These are phyloP conservation scores for Stentor coeruleus DNA, from an alignment of 73 alveolate genomes.

Conservation along the genomic window DNA sequence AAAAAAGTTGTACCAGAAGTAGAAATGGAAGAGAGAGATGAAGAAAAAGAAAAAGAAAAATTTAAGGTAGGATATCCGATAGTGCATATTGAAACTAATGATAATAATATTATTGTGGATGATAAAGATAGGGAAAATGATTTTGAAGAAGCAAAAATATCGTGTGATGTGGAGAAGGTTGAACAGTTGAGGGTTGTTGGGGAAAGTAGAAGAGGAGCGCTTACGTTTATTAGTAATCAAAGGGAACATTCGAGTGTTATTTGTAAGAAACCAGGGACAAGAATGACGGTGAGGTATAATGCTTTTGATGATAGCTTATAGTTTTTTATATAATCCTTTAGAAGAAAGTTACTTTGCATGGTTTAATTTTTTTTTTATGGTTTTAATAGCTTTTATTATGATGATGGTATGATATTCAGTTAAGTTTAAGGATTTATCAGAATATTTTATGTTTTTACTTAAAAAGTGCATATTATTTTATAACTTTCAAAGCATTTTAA, in stretches of 20 bases:
- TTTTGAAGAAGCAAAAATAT: background rate
- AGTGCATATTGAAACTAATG: background rate
- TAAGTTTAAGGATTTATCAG: too few relatives aligned
- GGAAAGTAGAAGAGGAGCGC: background rate
- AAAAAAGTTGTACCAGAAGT: background rate
- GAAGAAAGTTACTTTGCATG: too few relatives aligned
- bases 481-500: too few relatives aligned
- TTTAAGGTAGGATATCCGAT: background rate
- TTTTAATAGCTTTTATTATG: too few relatives aligned
- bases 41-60: background rate
- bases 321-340: too few relatives aligned
- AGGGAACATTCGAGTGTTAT: background rate
- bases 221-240: too few relatives aligned
- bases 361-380: too few relatives aligned
- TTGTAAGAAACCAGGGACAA: background rate
- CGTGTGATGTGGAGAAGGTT: background rate
- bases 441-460: too few relatives aligned
- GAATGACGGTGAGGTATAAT: background rate
- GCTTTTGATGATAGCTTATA: slow-evolving; percentile 13
- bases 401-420: too few relatives aligned
- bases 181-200: background rate
- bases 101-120: background rate
- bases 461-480: too few relatives aligned
- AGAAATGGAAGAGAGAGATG: background rate
- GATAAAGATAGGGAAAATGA: background rate